Base-by-base conservation (phyloP, 305 asterid genomes). In the Striga hermonthica region DNA sequence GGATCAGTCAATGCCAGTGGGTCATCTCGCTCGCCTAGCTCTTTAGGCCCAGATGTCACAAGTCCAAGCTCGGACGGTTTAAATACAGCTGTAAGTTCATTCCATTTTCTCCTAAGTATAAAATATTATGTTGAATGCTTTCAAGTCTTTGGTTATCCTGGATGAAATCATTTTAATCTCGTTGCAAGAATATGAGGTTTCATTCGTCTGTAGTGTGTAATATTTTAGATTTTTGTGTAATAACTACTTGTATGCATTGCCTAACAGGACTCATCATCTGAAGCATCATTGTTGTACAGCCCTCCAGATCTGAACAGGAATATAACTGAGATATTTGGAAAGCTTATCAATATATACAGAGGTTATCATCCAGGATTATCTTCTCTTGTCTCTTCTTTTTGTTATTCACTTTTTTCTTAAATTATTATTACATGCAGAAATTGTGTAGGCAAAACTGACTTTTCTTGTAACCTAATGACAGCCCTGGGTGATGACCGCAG, bases 401-500 rank as follows among this genome's bases (percentile, higher is more conserved):
- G 31, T 22, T 22, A 22, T 22, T 0, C 2, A 22, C 31, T 22
- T 22, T 22, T 22, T 22, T 22, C 2, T 22, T 22, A 22, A 22
- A 22, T 22, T 22, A 22, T 39, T 58, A 15, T 38, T 60, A 56
- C 55, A 34, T 74, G 31, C 31, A 56, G 37, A 52, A 48, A 31
- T 72, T 74, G 67, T 60, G 62, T 72, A 45, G 60, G 12, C 68
- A 59, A 74, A 52, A 64, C 67, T 68, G 72, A 72, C 50, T 57
- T 15, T 56, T 22, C 6, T 61, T 62, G n/a, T 67, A 15, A 40
- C 71, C 68, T 77, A 9, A 57, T 71, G 72, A 70, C 73, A 93
- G 99, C 96, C 40, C 75, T 93, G 65, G 99, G 99, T 73, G 99
- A 93, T 10, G 95, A 90, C 43, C 78, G 96, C 73, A 83, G 97